These are phyloP conservation scores for Malus hybrid DNA, from an alignment of 331 rosid genomes.

Conservation along the genomic window DNA sequence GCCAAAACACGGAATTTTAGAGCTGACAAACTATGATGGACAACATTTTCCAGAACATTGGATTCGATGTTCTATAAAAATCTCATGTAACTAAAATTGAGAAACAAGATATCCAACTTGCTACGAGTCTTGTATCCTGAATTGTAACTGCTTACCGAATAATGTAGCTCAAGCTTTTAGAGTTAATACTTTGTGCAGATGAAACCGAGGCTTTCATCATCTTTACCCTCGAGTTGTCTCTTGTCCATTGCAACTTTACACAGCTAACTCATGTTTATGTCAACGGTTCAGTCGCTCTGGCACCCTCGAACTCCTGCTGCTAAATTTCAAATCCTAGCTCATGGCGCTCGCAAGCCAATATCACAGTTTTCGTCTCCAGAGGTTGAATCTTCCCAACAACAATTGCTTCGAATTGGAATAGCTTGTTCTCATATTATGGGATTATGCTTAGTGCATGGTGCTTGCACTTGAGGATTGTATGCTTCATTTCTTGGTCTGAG, in stretches of 20 bases:
- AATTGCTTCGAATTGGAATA: too few relatives aligned
- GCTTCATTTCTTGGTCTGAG: background rate
- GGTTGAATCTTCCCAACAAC: background rate
- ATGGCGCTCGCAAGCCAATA: background rate
- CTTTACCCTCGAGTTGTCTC: background rate
- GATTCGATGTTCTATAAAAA: background rate
- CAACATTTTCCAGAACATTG: background rate
- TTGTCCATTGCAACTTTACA: background rate
- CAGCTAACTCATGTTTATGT: background rate
- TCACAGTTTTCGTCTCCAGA: background rate
- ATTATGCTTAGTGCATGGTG: too few relatives aligned
- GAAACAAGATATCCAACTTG: slow-evolving; percentile 1
- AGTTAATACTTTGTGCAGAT: too few relatives aligned
- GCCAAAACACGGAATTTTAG: background rate
- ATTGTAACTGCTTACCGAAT: background rate
- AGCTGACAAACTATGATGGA: background rate
- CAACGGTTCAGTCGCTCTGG: too few relatives aligned
- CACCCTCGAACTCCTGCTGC: background rate
- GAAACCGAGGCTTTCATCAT: background rate
- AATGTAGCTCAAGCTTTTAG: too few relatives aligned
- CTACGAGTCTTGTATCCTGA: background rate
- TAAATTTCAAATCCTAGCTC: background rate
- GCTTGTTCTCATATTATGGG: too few relatives aligned
- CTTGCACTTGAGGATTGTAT: background rate
- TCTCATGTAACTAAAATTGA: background rate